Evolutionary conservation across 176 grass and related monocot genomes (phyloP).

Genomic region (Tillandsia leiboldiana): DNA sequence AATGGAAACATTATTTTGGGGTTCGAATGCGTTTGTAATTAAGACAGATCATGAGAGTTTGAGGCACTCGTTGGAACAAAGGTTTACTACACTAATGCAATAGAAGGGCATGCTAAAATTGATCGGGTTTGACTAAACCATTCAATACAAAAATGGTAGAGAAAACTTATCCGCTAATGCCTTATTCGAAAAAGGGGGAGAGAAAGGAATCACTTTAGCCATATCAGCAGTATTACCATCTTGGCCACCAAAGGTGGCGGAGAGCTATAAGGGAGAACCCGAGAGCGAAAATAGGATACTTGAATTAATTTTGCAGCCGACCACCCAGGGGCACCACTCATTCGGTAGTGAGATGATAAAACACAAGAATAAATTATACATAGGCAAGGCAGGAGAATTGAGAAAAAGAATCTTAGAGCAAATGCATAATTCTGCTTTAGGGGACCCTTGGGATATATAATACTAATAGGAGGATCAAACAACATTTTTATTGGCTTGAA

Average conservation of each 20-base stretch:
- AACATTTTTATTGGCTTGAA: not conserved
- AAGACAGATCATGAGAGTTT: not conserved
- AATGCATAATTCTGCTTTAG: not conserved
- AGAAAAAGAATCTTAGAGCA: not conserved
- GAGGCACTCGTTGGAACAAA: not conserved
- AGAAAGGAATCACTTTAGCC: no score
- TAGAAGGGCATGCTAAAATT: no score
- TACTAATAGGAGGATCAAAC: not conserved
- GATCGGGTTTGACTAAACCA: no score
- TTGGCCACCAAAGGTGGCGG: no score
- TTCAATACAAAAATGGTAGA: no score
- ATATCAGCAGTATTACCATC: no score
- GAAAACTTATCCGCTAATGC: no score
- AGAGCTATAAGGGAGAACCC: no score
- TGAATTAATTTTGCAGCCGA: not conserved
- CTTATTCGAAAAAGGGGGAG: no score
- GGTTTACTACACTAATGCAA: no score
- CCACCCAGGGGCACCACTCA: not conserved
- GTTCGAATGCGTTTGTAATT: not conserved
- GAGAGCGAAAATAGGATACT: not conserved
- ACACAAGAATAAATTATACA: not conserved
- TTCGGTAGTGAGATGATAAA: not conserved
- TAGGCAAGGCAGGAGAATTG: not conserved
- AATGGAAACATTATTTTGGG: not conserved
- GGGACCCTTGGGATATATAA: not conserved